Evolutionary conservation across 2,329 filamentous ascomycete species (phyloP).

Genomic region (Colletotrichum spaethianum): DNA sequence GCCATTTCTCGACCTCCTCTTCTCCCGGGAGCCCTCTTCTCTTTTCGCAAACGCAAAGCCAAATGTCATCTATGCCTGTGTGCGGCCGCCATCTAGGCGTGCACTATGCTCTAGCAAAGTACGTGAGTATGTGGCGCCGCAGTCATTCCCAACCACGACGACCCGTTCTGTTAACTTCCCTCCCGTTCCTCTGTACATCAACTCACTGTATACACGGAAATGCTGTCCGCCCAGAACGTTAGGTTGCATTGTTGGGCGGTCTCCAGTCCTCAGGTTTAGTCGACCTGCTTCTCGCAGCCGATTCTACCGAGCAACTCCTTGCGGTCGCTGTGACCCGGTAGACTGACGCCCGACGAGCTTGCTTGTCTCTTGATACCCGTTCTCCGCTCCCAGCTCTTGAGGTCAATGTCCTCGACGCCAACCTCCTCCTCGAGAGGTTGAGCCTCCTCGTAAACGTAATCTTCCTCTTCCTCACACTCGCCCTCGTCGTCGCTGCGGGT

Average conservation of each 20-base stretch:
- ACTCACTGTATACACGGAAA: slow-evolving; percentile 10
- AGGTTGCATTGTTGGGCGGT: not conserved
- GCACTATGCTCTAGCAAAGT: slow-evolving; percentile 35
- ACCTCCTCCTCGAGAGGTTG: slow-evolving; percentile 80
- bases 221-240: not conserved
- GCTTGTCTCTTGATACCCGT: slow-evolving; percentile 68
- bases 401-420: slow-evolving; percentile 78
- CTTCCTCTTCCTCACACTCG: slow-evolving; percentile 76
- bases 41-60: slow-evolving; percentile 17
- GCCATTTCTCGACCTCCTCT: slow-evolving; percentile 7
- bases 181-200: slow-evolving; percentile 3
- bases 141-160: slow-evolving; percentile 13
- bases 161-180: slow-evolving; percentile 15
- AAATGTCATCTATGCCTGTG: slow-evolving; percentile 37
- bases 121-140: slow-evolving; percentile 12
- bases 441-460: slow-evolving; percentile 69
- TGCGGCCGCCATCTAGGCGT: slow-evolving; percentile 35
- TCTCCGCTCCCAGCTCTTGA: slow-evolving; percentile 74
- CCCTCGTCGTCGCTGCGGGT: slow-evolving; percentile 88
- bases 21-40: not conserved
- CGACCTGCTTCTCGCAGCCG: slow-evolving; percentile 83
- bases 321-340: slow-evolving; percentile 79
- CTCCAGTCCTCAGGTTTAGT: slow-evolving; percentile 49
- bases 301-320: slow-evolving; percentile 88
- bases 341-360: slow-evolving; percentile 72